phyloP scores from a whole-genome alignment of 495 filamentous ascomycete genomes.

The Pseudoneurospora amorphoporcata region DNA sequence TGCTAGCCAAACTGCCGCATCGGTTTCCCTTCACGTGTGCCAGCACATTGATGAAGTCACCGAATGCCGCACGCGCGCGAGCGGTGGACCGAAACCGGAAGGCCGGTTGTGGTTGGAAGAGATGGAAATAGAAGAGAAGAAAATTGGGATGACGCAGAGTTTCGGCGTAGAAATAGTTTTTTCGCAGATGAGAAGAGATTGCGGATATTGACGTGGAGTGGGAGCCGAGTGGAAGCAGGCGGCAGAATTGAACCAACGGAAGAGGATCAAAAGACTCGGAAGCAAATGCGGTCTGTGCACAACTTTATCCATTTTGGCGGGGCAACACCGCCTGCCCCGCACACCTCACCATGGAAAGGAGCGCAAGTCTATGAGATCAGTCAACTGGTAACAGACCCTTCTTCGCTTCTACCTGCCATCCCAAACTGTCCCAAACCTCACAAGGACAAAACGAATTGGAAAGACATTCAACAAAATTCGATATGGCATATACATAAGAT shows the following conservation, averaged over 20 bases:
- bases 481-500: too few species aligned
- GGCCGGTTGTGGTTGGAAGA: not conserved
- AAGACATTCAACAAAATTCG: too few species aligned
- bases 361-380: too few species aligned
- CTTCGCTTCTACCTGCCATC: not conserved
- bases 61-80: not conserved
- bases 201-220: not conserved
- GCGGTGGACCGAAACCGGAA: not conserved
- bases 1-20: not conserved
- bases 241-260: not conserved
- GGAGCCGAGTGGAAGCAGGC: not conserved
- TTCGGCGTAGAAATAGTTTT: not conserved
- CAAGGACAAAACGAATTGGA: too few species aligned
- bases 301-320: not conserved
- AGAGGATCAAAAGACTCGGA: not conserved
- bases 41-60: not conserved
- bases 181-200: not conserved
- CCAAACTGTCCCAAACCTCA: too few species aligned
- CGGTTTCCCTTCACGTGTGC: not conserved
- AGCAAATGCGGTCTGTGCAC: not conserved
- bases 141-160: not conserved
- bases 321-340: not conserved
- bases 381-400: too few species aligned
- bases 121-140: not conserved
- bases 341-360: too few species aligned